These are phyloP conservation scores for Avena sativa DNA, from an alignment of 176 grass and related monocot genomes.

Conservation along the genomic window DNA sequence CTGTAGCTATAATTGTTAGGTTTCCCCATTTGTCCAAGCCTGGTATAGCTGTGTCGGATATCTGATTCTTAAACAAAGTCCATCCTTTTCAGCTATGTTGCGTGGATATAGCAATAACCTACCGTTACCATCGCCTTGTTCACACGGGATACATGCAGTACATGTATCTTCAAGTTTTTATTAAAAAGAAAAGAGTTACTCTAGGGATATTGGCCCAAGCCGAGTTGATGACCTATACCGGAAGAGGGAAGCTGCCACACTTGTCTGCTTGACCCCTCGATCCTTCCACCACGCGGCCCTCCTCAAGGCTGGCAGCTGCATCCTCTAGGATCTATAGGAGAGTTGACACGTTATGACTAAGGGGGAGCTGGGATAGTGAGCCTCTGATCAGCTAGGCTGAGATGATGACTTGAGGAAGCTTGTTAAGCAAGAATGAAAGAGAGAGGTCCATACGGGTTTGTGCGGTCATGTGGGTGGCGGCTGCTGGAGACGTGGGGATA, in stretches of 20 bases:
- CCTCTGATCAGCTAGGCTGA: background rate
- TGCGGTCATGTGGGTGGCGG: background rate
- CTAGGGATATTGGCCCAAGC: background rate
- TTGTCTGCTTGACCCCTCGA: background rate
- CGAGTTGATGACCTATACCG: background rate
- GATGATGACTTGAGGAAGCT: background rate
- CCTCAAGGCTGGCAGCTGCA: background rate
- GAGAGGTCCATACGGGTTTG: background rate
- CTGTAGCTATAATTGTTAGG: background rate
- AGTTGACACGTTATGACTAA: background rate
- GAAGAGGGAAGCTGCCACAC: background rate
- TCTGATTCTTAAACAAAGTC: conserved; percentile 21
- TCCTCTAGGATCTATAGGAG: background rate
- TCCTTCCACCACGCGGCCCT: background rate
- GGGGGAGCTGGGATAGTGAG: background rate
- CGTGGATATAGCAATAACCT: background rate
- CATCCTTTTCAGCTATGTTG: background rate
- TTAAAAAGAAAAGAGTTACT: background rate
- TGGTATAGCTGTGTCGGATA: conserved; percentile 6
- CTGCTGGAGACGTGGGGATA: background rate
- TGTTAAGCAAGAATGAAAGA: background rate
- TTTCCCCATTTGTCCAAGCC: conserved; percentile 1
- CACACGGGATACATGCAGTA: background rate
- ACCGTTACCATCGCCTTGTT: background rate
- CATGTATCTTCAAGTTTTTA: background rate